Conservation (phyloP, 257 asterid genomes). For the Solanum verrucosum region DNA sequence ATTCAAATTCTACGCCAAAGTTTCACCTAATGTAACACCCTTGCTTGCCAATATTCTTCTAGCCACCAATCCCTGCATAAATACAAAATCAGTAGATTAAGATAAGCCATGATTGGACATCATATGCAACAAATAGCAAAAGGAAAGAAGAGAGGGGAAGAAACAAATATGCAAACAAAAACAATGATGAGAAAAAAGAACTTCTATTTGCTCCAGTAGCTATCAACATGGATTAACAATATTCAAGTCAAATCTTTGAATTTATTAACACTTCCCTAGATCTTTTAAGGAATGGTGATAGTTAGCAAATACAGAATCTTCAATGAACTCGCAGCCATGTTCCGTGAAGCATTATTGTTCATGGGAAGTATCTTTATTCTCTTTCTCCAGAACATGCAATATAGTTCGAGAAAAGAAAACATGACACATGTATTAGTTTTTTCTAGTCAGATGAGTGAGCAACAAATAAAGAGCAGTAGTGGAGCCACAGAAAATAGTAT, state of each 20-base stretch:
- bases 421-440: background rate
- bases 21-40: conserved; percentile 1
- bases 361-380: background rate
- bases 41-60: conserved; percentile 1
- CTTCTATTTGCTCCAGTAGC: background rate
- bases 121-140: background rate
- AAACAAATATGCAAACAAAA: background rate
- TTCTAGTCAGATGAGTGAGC: background rate
- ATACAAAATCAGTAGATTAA: background rate
- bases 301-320: background rate
- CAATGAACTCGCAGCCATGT: background rate
- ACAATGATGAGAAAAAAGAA: background rate
- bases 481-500: background rate
- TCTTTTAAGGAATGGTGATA: background rate
- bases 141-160: background rate
- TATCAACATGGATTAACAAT: background rate
- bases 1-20: conserved; percentile 13
- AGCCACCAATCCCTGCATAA: conserved; percentile 10
- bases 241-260: background rate
- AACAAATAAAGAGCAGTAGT: background rate
- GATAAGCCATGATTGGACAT: background rate
- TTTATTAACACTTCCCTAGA: background rate
- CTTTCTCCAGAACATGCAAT: background rate
- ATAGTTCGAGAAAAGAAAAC: background rate
- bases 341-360: background rate